Evolutionary conservation across 257 asterid species (phyloP), one percentile per base, ranked within the genome.

Genomic region (Verbena officinalis): DNA sequence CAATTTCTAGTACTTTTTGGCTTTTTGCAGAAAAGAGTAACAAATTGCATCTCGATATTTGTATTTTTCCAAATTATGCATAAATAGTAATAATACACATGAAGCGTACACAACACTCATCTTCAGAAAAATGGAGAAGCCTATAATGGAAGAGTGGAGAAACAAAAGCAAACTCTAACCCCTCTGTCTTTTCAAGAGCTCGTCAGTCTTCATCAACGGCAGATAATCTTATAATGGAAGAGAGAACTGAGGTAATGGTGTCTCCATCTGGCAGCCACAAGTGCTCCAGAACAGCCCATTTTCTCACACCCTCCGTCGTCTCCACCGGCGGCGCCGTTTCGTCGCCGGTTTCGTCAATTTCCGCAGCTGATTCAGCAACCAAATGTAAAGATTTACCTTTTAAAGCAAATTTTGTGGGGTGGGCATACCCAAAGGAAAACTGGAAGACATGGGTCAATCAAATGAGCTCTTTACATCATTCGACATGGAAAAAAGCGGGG

Each of bases 271-370:
- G 56, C 23, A 5, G 8, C n/a, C 6, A 21, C 21, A 31, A 33
- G 16, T 9, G 3, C 46, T 13, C 8, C 15, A 55, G 57, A 55
- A 52, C 13, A 16, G 66, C 71, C n/a, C 70, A 73, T 73, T 67
- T 67, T 23, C 62, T 67, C 0, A 55, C 39, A 56, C 78, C 74
- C 44, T 43, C 57, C 9, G 21, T 46, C 44, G 56, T 62, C 20
- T 61, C 55, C 22, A 9, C 40, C 40, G 40, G 1, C 7, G n/a
- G 52, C n/a, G n/a, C n/a, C n/a, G n/a, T n/a, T n/a, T n/a, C 68
- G 27, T 33, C 73, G 4, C 33, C 42, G 4, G 42, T 49, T 43
- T 54, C 59, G 27, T 34, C 16, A 2, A 55, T n/a, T 10, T 21
- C 42, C 48, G 8, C 70, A 33, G 34, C 23, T 8, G 5, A 19